phyloP scores from a whole-genome alignment of 805 yeast species.

The Lipomyces mesembrius region DNA sequence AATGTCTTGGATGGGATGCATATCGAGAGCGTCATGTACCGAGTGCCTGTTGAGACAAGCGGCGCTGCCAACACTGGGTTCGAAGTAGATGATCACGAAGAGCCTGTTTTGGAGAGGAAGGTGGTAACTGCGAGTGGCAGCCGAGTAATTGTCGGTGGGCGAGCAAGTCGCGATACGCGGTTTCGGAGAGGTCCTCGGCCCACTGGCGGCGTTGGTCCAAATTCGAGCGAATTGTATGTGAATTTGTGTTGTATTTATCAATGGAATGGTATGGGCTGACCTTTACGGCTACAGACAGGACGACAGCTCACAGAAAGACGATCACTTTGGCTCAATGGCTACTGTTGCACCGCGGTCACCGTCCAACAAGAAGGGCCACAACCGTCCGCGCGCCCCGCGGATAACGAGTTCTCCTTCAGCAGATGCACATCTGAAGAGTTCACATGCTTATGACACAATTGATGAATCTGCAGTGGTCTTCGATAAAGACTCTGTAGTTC shows the following conservation, averaged over 20 bases:
- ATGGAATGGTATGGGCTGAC: neutral
- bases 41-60: conserved; percentile 18
- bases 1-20: neutral
- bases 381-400: conserved; percentile 2
- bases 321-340: neutral
- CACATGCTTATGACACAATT: conserved; percentile 2
- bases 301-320: neutral
- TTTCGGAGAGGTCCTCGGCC: conserved; percentile 16
- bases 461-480: conserved; percentile 22
- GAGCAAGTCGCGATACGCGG: conserved; percentile 26
- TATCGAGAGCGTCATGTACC: conserved; percentile 12
- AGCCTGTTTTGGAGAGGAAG: conserved; percentile 6
- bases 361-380: neutral
- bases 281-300: conserved; percentile 1
- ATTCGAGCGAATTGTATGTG: neutral
- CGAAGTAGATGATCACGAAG: neutral
- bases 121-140: conserved; percentile 17
- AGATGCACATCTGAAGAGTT: conserved; percentile 2
- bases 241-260: neutral
- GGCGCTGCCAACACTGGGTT: neutral
- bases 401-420: conserved; percentile 22
- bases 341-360: neutral
- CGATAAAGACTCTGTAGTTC: conserved; percentile 24
- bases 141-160: conserved; percentile 23
- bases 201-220: conserved; percentile 11